These are phyloP conservation scores for Taxillus chinensis DNA, from an alignment of 164 flowering plant species.

Conservation along the genomic window DNA sequence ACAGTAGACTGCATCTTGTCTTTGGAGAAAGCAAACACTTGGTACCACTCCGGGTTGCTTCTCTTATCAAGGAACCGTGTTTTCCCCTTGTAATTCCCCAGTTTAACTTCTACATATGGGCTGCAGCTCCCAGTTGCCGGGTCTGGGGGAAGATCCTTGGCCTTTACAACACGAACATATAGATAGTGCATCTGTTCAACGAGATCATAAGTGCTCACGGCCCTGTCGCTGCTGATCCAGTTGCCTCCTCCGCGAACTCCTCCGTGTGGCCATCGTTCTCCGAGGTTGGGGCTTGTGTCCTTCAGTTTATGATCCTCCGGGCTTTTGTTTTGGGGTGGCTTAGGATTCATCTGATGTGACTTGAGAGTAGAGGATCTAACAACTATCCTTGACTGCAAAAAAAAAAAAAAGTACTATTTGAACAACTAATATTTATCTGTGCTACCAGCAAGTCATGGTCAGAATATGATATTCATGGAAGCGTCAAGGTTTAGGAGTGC, in stretches of 20 bases:
- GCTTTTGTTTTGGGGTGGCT: slow-evolving; percentile 17
- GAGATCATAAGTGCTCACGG: slow-evolving; percentile 74
- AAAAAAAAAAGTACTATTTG: too few relatives aligned
- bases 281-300: slow-evolving; percentile 65
- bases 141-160: slow-evolving; percentile 63
- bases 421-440: too few relatives aligned
- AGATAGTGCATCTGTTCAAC: slow-evolving; percentile 80
- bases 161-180: slow-evolving; percentile 72
- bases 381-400: too few relatives aligned
- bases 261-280: slow-evolving; percentile 67
- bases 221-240: slow-evolving; percentile 54
- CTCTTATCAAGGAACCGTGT: slow-evolving; percentile 65
- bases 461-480: too few relatives aligned
- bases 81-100: slow-evolving; percentile 76
- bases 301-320: slow-evolving; percentile 61
- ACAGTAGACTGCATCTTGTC: slow-evolving; percentile 55
- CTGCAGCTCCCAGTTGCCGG: slow-evolving; percentile 51
- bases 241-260: slow-evolving; percentile 47
- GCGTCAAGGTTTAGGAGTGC: too few relatives aligned
- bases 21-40: slow-evolving; percentile 68
- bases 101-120: slow-evolving; percentile 67
- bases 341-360: slow-evolving; percentile 21
- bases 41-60: slow-evolving; percentile 66
- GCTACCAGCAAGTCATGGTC: too few relatives aligned
- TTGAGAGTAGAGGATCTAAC: too few relatives aligned